These are phyloP conservation scores for Cyamopsis tetragonoloba DNA, from an alignment of 306 rosid genomes.

Conservation along the genomic window DNA sequence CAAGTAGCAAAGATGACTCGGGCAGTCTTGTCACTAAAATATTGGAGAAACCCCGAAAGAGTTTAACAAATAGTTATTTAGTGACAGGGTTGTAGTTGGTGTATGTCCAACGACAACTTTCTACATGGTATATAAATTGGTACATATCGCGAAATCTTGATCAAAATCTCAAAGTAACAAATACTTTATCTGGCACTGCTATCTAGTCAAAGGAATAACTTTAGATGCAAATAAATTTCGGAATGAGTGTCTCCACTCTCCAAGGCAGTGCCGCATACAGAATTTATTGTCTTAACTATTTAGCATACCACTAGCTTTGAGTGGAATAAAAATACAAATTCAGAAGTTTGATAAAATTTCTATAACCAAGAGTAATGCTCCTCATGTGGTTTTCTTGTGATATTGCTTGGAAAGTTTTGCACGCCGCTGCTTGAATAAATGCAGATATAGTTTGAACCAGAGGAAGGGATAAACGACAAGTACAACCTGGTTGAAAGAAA, in stretches of 20 bases:
- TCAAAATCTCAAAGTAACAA: slow-evolving; percentile 5
- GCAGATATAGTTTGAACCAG: slow-evolving; percentile 79
- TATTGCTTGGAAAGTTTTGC: slow-evolving; percentile 56
- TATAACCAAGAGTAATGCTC: not conserved
- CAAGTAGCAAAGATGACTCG: too few species aligned
- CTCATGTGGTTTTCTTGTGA: slow-evolving; percentile 50
- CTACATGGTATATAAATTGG: too few species aligned
- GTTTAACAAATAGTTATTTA: too few species aligned
- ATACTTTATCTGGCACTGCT: not conserved
- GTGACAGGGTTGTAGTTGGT: too few species aligned
- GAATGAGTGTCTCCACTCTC: slow-evolving; percentile 17
- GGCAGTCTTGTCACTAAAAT: too few species aligned
- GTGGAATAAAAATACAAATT: slow-evolving; percentile 4
- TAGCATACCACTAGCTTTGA: not conserved
- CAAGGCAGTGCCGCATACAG: slow-evolving; percentile 1
- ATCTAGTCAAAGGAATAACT: not conserved
- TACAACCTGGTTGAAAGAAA: slow-evolving; percentile 54
- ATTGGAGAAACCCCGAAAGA: too few species aligned
- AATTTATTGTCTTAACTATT: not conserved
- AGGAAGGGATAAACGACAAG: slow-evolving; percentile 67
- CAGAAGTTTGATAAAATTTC: not conserved
- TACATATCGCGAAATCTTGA: not conserved
- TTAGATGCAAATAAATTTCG: slow-evolving; percentile 20
- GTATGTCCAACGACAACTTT: too few species aligned
- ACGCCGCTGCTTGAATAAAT: slow-evolving; percentile 81